These are phyloP conservation scores for Posidonia oceanica DNA, from an alignment of 116 monocot genomes.

Conservation along the genomic window DNA sequence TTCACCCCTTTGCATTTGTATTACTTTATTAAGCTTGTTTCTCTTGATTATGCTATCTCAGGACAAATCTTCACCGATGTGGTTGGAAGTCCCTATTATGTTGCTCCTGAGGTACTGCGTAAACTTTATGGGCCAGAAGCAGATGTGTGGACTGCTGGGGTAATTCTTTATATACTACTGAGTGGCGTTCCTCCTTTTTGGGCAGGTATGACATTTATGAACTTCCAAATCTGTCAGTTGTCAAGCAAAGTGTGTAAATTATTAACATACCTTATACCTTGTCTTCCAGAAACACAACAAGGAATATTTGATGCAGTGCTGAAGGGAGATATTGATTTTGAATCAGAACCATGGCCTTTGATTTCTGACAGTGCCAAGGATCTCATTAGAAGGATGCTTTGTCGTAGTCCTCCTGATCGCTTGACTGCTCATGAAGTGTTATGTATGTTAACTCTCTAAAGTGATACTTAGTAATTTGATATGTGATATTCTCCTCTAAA, in stretches of 20 bases:
- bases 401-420: constrained; percentile 35
- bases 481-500: background rate
- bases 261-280: background rate
- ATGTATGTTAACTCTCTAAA: constrained; percentile 25
- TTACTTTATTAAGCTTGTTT: background rate
- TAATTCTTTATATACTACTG: constrained; percentile 66
- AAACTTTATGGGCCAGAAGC: constrained; percentile 71
- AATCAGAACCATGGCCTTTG: constrained; percentile 60
- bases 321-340: constrained; percentile 62
- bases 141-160: constrained; percentile 80
- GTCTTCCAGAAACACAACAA: constrained; percentile 53
- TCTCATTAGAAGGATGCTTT: constrained; percentile 52
- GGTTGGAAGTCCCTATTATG: constrained; percentile 91
- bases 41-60: constrained; percentile 15
- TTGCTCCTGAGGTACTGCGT: constrained; percentile 82
- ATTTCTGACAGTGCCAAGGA: constrained; percentile 73
- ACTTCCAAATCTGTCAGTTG: background rate
- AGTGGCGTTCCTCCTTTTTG: constrained; percentile 82
- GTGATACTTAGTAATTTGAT: background rate
- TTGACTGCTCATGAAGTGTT: constrained; percentile 62
- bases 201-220: constrained; percentile 34
- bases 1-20: background rate
- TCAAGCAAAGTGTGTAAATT: background rate
- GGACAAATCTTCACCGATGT: constrained; percentile 67
- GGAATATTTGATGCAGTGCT: constrained; percentile 75